A percentile compares a stretch with the other conserved stretches of the same genome.
These are phyloP conservation scores for Neurospora sp. DNA, from an alignment of 495 filamentous ascomycete species.

Conservation along the genomic window DNA sequence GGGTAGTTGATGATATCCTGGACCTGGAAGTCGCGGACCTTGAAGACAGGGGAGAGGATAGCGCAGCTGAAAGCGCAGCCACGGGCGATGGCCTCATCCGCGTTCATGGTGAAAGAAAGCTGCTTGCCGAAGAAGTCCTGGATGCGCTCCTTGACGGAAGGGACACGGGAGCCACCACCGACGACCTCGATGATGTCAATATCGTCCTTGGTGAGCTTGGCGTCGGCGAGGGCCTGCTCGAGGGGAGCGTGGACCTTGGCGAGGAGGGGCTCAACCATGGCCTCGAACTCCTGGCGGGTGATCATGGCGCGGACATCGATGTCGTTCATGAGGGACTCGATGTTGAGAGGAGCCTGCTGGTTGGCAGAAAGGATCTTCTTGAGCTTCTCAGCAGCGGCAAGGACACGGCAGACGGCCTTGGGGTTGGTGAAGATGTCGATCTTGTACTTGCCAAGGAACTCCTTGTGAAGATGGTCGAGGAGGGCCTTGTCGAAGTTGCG, in stretches of 20 bases:
- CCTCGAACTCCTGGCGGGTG: conserved; percentile 90
- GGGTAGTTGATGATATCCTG: conserved; percentile 97
- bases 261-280: conserved; percentile 76
- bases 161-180: conserved; percentile 91
- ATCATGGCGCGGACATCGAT: conserved; percentile 81
- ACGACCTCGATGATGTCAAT: conserved; percentile 93
- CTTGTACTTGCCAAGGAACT: conserved; percentile 90
- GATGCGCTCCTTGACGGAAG: conserved; percentile 82
- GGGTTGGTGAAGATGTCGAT: conserved; percentile 80
- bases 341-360: conserved; percentile 84
- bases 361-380: conserved; percentile 99
- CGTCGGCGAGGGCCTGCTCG: conserved; percentile 85
- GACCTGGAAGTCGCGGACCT: conserved; percentile 93
- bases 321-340: conserved; percentile 98
- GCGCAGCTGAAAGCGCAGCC: conserved; percentile 97
- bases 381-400: conserved; percentile 85
- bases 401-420: conserved; percentile 79
- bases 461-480: conserved; percentile 86
- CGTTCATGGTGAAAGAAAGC: conserved; percentile 95
- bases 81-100: conserved; percentile 93
- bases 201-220: conserved; percentile 79
- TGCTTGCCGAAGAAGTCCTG: conserved; percentile 82
- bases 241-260: conserved; percentile 62
- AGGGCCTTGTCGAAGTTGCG: conserved; percentile 93
- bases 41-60: conserved; percentile 95